These are phyloP conservation scores for Saccharomyces hybrid DNA, from an alignment of 1,139 yeast genomes.

Conservation along the genomic window DNA sequence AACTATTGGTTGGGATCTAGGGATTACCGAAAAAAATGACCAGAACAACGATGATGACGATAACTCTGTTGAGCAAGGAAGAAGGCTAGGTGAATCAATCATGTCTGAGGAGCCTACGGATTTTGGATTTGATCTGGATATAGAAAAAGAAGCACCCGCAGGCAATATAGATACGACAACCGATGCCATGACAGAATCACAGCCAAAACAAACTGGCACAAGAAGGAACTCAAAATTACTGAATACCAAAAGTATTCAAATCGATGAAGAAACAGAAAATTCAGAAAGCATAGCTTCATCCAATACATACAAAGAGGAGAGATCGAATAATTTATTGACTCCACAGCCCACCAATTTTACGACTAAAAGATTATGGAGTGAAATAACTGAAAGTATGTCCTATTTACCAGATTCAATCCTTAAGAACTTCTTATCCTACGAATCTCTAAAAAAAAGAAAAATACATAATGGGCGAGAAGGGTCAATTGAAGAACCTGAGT, in stretches of 20 bases:
- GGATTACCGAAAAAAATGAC: slow-evolving; percentile 26
- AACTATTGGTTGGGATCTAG: slow-evolving; percentile 10
- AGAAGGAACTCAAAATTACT: slow-evolving; percentile 7
- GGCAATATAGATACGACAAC: slow-evolving; percentile 1
- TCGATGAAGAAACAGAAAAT: slow-evolving; percentile 17
- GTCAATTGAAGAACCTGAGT: slow-evolving; percentile 11
- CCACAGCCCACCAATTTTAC: slow-evolving; percentile 4
- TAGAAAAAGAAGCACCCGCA: slow-evolving; percentile 13
- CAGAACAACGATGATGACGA: slow-evolving; percentile 34
- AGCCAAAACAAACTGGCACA: background rate
- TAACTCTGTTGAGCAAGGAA: slow-evolving; percentile 44
- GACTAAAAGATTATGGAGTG: slow-evolving; percentile 18
- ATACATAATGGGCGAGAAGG: slow-evolving; percentile 2
- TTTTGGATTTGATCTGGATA: slow-evolving; percentile 30
- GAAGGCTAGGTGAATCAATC: slow-evolving; percentile 9
- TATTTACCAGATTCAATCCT: slow-evolving; percentile 15
- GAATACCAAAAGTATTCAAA: slow-evolving; percentile 20
- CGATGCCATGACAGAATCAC: background rate
- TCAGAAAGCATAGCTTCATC: background rate
- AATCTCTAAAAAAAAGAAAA: slow-evolving; percentile 12
- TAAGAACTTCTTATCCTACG: slow-evolving; percentile 10
- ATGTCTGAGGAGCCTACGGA: slow-evolving; percentile 20
- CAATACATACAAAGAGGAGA: background rate
- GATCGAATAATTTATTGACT: background rate
- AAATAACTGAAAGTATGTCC: slow-evolving; percentile 13